Evolutionary conservation across 163 green algal genomes (phyloP).

Genomic region (Chlorella variabilis): DNA sequence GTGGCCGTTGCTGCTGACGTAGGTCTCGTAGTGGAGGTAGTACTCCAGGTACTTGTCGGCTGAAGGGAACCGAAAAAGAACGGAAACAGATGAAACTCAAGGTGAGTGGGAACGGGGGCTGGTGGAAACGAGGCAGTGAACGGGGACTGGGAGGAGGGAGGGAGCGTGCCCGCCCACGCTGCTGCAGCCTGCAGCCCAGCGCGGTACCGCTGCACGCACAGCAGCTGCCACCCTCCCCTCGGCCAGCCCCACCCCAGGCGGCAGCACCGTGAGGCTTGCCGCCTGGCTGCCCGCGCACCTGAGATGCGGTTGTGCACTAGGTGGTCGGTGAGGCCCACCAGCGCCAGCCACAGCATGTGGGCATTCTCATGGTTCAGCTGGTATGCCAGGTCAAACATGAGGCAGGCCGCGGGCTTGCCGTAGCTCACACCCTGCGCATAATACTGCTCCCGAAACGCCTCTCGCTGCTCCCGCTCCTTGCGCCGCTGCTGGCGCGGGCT

Average conservation of each 20-base stretch:
- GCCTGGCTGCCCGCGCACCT: too few species aligned
- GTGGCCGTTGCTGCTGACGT: constrained; percentile 39
- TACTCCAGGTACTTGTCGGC: constrained; percentile 57
- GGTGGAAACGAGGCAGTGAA: too few species aligned
- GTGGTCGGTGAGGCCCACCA: constrained; percentile 91
- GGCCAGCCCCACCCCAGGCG: too few species aligned
- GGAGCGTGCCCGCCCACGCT: too few species aligned
- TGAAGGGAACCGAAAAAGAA: neutral
- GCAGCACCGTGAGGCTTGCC: too few species aligned
- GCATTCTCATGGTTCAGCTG: constrained; percentile 67
- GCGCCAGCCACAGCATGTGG: constrained; percentile 80
- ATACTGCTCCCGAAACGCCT: constrained; percentile 43
- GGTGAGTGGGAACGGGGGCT: neutral
- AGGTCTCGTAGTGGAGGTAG: constrained; percentile 49
- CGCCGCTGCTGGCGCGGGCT: constrained; percentile 17
- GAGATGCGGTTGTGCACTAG: constrained; percentile 78
- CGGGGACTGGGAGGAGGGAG: too few species aligned
- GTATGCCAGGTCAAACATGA: constrained; percentile 73
- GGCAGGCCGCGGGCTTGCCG: constrained; percentile 76
- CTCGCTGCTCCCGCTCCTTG: constrained; percentile 29
- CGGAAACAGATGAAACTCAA: neutral
- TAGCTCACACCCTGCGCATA: constrained; percentile 71
- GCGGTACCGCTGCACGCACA: too few species aligned
- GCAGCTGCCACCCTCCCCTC: too few species aligned
- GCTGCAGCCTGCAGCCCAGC: too few species aligned